Base-by-base conservation (phyloP, 2,329 filamentous ascomycete genomes). In the Colletotrichum godetiae region DNA sequence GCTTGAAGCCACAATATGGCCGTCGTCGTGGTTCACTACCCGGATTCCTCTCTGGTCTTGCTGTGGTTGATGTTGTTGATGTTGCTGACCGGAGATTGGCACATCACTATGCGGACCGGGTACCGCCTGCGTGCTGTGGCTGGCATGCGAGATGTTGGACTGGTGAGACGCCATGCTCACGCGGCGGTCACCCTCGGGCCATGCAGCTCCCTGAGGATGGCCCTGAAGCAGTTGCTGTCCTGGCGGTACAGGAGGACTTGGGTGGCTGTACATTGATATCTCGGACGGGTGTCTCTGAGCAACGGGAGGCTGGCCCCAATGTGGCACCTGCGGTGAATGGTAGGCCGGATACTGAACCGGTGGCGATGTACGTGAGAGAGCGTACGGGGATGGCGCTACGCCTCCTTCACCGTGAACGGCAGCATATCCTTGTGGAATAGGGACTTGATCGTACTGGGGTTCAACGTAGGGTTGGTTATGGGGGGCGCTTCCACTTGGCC, bases 331-430 rank as follows among this genome's bases (percentile, higher is more conserved):
- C 29, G 69, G 68, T 15, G 70, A 74, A 33, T 61, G 73, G 5
- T 73, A 69, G 7, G 67, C 68, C 22, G 75, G 76, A 22, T 73
- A 76, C 19, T 60, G 70, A 8, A 53, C 66, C n/a, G 71, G 58
- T 12, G 58, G 61, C 35, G 72, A 53, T 67, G 74, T 68, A n/a
- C 70, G 75, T 13, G 76, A 77, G 12, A 78, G 49, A 53, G 78
- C 76, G 61, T 82, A 81, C 15, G 78, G 77, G 1, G 80, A 76
- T 1, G 78, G 80, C 3, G 76, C 79, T n/a, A 77, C 62, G 13
- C 70, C 76, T 24, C 81, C 82, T 60, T 84, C 83, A 33, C 81
- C 82, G 59, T 83, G 81, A 5, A 84, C 83, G 15, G 81, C 75
- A 7, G 74, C 69, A 57, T 86, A 85, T 13, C 80, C 78, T 31